Percentiles rank a stretch among this genome's conserved stretches.
These are phyloP conservation scores for Musa itinerans DNA, from an alignment of 176 grass and related monocot species.

Conservation along the genomic window DNA sequence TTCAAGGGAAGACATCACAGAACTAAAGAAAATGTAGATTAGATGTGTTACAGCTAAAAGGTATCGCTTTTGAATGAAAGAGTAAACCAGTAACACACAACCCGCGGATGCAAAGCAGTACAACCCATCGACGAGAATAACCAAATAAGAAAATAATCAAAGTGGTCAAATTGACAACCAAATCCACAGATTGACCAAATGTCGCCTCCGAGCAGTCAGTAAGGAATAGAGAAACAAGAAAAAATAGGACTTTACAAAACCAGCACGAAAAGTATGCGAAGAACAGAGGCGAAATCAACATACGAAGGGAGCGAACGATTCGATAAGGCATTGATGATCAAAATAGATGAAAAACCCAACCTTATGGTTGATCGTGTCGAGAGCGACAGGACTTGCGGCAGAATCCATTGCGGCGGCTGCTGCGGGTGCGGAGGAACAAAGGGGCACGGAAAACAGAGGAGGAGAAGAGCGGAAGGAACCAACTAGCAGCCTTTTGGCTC, in stretches of 20 bases:
- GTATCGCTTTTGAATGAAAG: too few species aligned
- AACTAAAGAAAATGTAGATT: too few species aligned
- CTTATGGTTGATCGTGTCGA: conserved; percentile 35
- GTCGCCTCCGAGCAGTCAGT: too few species aligned
- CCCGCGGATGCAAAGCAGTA: too few species aligned
- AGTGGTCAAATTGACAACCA: too few species aligned
- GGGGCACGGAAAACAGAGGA: neutral
- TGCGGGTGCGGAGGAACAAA: neutral
- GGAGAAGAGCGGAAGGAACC: neutral
- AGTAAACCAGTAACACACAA: too few species aligned
- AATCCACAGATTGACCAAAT: too few species aligned
- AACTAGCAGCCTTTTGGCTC: neutral
- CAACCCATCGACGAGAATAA: neutral
- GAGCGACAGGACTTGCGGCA: conserved; percentile 10
- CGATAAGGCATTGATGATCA: neutral
- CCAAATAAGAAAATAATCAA: neutral
- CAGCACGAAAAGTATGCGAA: neutral
- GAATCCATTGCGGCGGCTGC: conserved; percentile 8
- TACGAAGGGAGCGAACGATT: neutral
- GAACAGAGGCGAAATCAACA: neutral
- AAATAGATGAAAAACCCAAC: conserved; percentile 9
- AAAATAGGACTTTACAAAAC: neutral
- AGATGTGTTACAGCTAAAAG: too few species aligned
- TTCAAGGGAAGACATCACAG: too few species aligned
- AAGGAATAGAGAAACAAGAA: neutral